phyloP scores from a whole-genome alignment of 306 rosid species.

The Cotoneaster glaucophyllus region DNA sequence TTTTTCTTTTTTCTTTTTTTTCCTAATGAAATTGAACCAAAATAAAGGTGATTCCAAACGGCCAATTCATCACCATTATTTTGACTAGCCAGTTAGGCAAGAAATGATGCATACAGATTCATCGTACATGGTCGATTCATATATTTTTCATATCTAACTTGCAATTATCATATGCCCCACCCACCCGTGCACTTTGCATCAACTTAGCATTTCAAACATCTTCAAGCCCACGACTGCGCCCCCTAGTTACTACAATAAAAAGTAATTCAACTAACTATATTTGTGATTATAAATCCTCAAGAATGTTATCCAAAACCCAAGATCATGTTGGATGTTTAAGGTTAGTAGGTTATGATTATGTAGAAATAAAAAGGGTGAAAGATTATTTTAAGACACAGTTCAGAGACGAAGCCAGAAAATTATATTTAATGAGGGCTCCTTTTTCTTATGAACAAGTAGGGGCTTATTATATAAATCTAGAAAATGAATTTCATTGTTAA shows the following conservation, averaged over 20 bases:
- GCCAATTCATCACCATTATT: conserved; percentile 8
- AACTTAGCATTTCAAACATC: neutral
- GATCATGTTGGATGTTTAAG: neutral
- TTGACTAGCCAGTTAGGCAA: conserved; percentile 43
- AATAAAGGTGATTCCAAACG: conserved; percentile 5
- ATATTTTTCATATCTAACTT: conserved; percentile 9
- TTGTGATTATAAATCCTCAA: neutral
- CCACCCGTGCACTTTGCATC: conserved; percentile 27
- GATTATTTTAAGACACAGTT: neutral
- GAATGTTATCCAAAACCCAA: neutral
- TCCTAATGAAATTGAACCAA: neutral
- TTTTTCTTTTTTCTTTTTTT: too few relatives aligned
- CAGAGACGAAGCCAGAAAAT: neutral
- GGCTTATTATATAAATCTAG: too few relatives aligned
- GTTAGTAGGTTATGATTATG: neutral
- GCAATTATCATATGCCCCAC: conserved; percentile 17
- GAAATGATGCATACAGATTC: conserved; percentile 53
- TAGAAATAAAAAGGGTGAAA: neutral
- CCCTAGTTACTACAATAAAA: neutral
- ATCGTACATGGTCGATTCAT: conserved; percentile 41
- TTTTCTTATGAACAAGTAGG: neutral
- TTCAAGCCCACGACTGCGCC: neutral
- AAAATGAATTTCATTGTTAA: neutral
- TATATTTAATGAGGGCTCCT: neutral
- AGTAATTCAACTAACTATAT: neutral